Percentiles rank a stretch among this genome's conserved stretches.
Evolutionary conservation across 345 rosid species (phyloP).

Genomic region (Adansonia digitata): DNA sequence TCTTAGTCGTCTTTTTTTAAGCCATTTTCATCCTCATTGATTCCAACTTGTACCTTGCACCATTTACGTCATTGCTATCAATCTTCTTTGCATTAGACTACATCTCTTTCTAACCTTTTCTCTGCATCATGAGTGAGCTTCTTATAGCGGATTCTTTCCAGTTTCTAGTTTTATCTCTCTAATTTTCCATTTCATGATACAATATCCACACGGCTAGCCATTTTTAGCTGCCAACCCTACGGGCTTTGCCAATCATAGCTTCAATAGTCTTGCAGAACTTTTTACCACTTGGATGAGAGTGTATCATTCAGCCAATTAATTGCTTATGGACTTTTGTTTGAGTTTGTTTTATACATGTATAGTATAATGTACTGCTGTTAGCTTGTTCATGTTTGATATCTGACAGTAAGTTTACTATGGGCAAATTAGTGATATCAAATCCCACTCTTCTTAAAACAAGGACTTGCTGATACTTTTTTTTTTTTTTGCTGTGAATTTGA

Average conservation of each 20-base stretch:
- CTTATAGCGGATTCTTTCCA: background rate
- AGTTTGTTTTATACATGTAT: background rate
- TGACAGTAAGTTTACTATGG: background rate
- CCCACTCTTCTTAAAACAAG: constrained; percentile 39
- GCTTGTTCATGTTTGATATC: background rate
- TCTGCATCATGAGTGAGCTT: background rate
- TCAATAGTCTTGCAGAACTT: background rate
- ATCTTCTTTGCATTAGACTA: background rate
- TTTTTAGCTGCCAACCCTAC: background rate
- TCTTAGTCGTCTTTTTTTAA: background rate
- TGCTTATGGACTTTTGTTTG: background rate
- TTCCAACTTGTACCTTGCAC: background rate
- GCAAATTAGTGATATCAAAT: constrained; percentile 9
- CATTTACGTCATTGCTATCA: background rate
- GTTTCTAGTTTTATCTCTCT: background rate
- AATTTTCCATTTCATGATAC: background rate
- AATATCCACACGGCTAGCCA: background rate
- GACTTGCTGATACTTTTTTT: constrained; percentile 43
- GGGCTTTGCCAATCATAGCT: background rate
- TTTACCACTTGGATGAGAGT: background rate
- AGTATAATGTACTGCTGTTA: background rate
- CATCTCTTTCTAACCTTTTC: background rate
- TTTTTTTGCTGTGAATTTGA: constrained; percentile 25
- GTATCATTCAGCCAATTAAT: background rate
- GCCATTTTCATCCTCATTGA: background rate